Conservation (phyloP, 306 rosid genomes). For the Alnus rubra region DNA sequence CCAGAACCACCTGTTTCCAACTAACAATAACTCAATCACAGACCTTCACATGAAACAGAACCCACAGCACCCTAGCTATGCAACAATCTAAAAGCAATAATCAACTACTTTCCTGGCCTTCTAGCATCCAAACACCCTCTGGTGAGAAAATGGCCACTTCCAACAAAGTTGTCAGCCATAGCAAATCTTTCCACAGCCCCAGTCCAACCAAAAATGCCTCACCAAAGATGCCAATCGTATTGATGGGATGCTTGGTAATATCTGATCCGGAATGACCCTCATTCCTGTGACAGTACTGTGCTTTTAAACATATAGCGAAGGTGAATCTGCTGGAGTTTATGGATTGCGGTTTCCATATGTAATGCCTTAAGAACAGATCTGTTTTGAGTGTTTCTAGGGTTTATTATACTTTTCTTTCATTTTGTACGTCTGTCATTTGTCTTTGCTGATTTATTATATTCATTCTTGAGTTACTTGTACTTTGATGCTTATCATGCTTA, state of each 20-base stretch:
- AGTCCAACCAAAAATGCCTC: background rate
- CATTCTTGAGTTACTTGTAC: slow-evolving; percentile 2
- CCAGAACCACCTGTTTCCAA: background rate
- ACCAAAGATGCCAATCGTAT: background rate
- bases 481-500: slow-evolving; percentile 11
- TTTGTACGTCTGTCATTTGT: background rate
- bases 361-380: background rate
- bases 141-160: background rate
- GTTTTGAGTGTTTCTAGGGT: background rate
- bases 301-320: background rate
- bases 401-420: background rate
- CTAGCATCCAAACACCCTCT: background rate
- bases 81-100: background rate
- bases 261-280: background rate
- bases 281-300: background rate
- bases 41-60: background rate
- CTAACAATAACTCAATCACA: background rate
- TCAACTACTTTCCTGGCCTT: background rate
- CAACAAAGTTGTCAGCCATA: background rate
- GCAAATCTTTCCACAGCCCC: background rate
- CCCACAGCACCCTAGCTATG: background rate
- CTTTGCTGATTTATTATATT: background rate
- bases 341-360: background rate
- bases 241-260: background rate
- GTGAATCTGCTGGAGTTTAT: background rate